Percentiles rank a stretch among this genome's conserved stretches.
Conservation (phyloP, 1,139 yeast genomes). For the Fermentozyma sake region DNA sequence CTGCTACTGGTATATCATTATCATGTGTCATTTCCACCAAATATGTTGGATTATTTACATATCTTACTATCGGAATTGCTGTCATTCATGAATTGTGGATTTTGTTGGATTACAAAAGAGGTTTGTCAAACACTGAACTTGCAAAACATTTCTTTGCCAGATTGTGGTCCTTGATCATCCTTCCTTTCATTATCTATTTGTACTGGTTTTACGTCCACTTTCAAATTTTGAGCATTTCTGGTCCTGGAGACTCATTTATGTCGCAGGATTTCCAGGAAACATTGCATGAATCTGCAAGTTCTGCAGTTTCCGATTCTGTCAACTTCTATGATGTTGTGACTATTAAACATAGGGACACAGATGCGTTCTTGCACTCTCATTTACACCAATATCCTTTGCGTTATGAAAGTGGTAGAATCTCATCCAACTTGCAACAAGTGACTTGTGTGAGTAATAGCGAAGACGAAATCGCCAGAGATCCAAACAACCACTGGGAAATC, state of each 20-base stretch:
- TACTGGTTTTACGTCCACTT: constrained; percentile 96
- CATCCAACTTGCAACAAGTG: constrained; percentile 94
- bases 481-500: constrained; percentile 83
- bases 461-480: constrained; percentile 35
- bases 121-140: constrained; percentile 57
- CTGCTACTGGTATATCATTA: constrained; percentile 75
- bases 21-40: constrained; percentile 92
- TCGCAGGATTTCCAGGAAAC: constrained; percentile 90
- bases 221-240: constrained; percentile 72
- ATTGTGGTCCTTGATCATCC: constrained; percentile 62
- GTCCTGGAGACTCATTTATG: constrained; percentile 96
- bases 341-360: constrained; percentile 71
- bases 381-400: constrained; percentile 71
- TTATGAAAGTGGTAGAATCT: constrained; percentile 93
- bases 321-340: constrained; percentile 76
- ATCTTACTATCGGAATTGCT: constrained; percentile 79
- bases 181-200: constrained; percentile 80
- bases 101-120: constrained; percentile 67
- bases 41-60: constrained; percentile 93
- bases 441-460: constrained; percentile 53
- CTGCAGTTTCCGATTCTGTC: constrained; percentile 65
- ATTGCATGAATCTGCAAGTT: constrained; percentile 74
- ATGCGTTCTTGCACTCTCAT: constrained; percentile 80
- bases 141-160: constrained; percentile 74
- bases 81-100: constrained; percentile 86